Evolutionary conservation across 345 rosid genomes (phyloP), one percentile per base, ranked within the genome.

Genomic region (Reutealis trisperma): DNA sequence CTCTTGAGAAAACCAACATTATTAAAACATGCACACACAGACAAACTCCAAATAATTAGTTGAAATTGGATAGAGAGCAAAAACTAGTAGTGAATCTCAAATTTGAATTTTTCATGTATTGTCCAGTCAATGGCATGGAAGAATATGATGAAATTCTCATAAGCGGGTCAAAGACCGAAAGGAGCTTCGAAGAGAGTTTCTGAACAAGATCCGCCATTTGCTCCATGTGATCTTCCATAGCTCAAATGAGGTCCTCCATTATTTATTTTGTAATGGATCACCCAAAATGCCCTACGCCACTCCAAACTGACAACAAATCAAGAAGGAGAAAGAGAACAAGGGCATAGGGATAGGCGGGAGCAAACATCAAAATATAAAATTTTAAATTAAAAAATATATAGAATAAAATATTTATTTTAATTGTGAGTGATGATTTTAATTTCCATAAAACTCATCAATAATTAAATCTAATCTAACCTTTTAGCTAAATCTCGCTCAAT

Each of bases 121-220:
- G 86, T 96, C 99, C 99, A 96, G 83, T 92, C 90, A 61, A 93
- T 90, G 67, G 98, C 98, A 81, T 96, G 93, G 81, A 90, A 85
- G 81, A 96, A 96, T 0, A 98, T 98, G 0, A 96, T 13, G 82
- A 96, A 86, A 70, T 90, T 92, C 1, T 88, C 96, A 79, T 86
- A 86, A 2, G 97, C 97, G 30, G 99, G 98, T 41, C 85, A 86
- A n/a, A 96, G 75, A 5, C 94, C 94, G 94, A 83, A 30, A 93
- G 90, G 78, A 96, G 90, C 79, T 92, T 96, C 18, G 91, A 82
- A 19, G 99, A 89, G 72, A 96, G 78, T 30, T 92, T 90, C 84
- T 91, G 95, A 47, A 96, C 75, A 14, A 96, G 95, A 93, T 96
- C 97, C 75, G 89, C 84, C 93, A 92, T 80, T 67, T 86, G 94